phyloP scores from a whole-genome alignment of 345 rosid species.

The Populus alba region DNA sequence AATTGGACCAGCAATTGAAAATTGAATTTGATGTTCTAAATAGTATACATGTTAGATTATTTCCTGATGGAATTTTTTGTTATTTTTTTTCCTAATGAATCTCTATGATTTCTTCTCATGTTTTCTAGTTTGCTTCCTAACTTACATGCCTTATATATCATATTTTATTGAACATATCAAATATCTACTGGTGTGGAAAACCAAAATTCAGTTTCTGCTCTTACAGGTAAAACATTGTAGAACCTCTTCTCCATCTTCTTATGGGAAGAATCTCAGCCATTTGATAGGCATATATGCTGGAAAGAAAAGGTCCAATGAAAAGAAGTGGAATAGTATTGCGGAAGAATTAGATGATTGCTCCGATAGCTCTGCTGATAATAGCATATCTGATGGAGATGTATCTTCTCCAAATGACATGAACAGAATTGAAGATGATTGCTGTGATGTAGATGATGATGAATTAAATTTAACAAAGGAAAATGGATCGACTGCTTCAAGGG shows the following conservation, averaged over 20 bases:
- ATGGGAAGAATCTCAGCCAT: conserved; percentile 53
- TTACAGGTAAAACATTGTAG: conserved; percentile 76
- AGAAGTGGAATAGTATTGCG: conserved; percentile 22
- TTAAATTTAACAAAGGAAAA: conserved; percentile 30
- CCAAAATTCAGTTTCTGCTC: conserved; percentile 18
- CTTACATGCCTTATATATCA: too few species aligned
- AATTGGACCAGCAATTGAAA: not conserved
- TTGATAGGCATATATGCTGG: conserved; percentile 46
- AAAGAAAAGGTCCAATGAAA: conserved; percentile 38
- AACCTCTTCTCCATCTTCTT: conserved; percentile 61
- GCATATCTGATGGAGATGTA: conserved; percentile 23
- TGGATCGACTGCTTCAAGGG: conserved; percentile 30
- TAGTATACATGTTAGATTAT: conserved; percentile 19
- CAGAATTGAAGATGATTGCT: conserved; percentile 19
- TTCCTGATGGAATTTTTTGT: not conserved
- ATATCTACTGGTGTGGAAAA: not conserved
- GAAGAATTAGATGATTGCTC: conserved; percentile 32
- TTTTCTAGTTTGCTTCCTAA: not conserved
- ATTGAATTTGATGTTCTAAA: not conserved
- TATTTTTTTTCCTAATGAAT: not conserved
- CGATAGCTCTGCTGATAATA: conserved; percentile 25
- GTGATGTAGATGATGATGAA: conserved; percentile 33
- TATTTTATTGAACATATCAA: too few species aligned
- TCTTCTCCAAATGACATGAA: conserved; percentile 10
- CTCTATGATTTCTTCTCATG: not conserved